Conservation (phyloP, 139 green algal genomes). For the Marvania coccoides region DNA sequence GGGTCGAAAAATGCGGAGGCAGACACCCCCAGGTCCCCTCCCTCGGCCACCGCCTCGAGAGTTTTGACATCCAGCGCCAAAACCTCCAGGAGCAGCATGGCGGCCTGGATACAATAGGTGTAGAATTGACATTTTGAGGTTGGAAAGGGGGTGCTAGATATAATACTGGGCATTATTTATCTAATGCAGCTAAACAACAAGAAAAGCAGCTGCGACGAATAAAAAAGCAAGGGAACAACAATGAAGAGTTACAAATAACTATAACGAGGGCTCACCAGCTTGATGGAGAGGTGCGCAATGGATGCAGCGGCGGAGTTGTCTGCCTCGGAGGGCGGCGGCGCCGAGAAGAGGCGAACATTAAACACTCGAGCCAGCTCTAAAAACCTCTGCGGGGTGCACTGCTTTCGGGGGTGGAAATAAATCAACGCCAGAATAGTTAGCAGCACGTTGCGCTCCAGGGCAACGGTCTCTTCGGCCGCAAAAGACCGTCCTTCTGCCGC, state of each 20-base stretch:
- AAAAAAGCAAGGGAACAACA: background rate
- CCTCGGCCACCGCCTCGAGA: conserved; percentile 5
- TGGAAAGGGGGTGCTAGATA: no score
- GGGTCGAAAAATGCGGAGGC: conserved; percentile 15
- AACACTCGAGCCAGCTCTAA: conserved; percentile 40
- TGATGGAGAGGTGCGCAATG: background rate
- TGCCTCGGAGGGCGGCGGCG: background rate
- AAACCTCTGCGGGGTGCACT: conserved; percentile 33
- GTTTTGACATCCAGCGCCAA: conserved; percentile 32
- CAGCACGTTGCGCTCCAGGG: conserved; percentile 44
- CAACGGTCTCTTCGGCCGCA: background rate
- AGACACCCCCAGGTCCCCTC: background rate
- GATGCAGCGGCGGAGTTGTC: no score
- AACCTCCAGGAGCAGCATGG: conserved; percentile 37
- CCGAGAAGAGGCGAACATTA: conserved; percentile 26
- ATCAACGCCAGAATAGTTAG: conserved; percentile 48
- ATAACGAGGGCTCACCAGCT: background rate
- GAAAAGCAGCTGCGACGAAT: no score
- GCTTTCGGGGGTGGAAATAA: conserved; percentile 38
- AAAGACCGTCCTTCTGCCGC: background rate
- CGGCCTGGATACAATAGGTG: conserved; percentile 14
- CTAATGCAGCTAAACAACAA: background rate
- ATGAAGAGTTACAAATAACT: background rate
- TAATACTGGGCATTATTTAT: background rate
- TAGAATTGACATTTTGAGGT: background rate